Evolutionary conservation across 2,329 filamentous ascomycete genomes (phyloP).

Genomic region (Westerdykella sp.): DNA sequence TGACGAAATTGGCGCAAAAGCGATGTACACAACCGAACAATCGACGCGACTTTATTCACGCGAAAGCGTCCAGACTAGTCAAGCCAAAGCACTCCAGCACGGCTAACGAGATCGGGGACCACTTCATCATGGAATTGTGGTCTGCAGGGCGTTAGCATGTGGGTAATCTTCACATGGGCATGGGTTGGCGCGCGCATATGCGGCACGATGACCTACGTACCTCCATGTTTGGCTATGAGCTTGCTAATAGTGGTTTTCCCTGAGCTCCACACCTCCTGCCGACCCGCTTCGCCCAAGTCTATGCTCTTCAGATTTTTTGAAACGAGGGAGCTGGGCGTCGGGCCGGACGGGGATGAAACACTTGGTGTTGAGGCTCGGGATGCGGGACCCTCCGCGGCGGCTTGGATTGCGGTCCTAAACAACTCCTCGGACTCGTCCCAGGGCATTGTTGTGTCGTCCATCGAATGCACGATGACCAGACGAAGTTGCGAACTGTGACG

Average conservation of each 20-base stretch:
- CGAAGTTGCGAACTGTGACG: conserved; percentile 13
- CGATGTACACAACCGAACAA: too few species aligned
- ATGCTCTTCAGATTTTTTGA: conserved; percentile 14
- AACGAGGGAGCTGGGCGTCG: neutral
- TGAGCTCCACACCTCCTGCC: conserved; percentile 25
- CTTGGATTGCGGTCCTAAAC: conserved; percentile 22
- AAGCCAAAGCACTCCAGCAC: conserved; percentile 23
- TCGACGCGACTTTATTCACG: neutral
- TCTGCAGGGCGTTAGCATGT: conserved; percentile 14
- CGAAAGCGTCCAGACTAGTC: conserved; percentile 7
- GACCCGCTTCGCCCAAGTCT: conserved; percentile 31
- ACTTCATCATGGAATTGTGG: conserved; percentile 30
- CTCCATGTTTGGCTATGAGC: conserved; percentile 33
- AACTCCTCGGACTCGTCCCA: conserved; percentile 31
- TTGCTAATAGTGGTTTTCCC: conserved; percentile 24
- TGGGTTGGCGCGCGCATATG: neutral
- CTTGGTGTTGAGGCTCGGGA: conserved; percentile 4
- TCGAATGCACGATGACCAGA: conserved; percentile 30
- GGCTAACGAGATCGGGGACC: conserved; percentile 23
- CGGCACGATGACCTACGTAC: conserved; percentile 14
- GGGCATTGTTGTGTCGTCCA: conserved; percentile 32
- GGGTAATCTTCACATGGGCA: conserved; percentile 5
- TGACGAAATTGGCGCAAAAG: too few species aligned
- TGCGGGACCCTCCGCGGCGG: conserved; percentile 14
- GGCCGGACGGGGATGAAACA: neutral